A percentile compares a stretch with the other conserved stretches of the same genome.
These are phyloP conservation scores for Moniliophthora roreri DNA, from an alignment of 1,284 basidiomycete genomes.

Conservation along the genomic window DNA sequence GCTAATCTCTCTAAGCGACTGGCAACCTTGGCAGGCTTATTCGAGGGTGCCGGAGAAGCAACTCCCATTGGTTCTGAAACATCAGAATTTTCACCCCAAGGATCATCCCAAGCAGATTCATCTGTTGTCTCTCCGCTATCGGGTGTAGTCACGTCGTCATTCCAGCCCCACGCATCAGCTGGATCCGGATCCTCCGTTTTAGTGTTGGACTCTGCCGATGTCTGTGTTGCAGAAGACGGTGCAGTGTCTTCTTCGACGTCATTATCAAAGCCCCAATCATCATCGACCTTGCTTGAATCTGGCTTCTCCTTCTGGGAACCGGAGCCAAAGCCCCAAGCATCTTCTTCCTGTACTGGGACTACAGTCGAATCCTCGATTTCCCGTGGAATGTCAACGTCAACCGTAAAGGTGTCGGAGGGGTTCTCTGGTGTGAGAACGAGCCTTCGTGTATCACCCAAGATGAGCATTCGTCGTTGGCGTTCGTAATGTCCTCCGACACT, in stretches of 20 bases:
- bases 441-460: conserved; percentile 57
- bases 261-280: conserved; percentile 38
- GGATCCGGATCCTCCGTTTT: conserved; percentile 33
- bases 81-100: conserved; percentile 44
- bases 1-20: conserved; percentile 58
- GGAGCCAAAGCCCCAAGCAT: conserved; percentile 29
- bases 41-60: conserved; percentile 27
- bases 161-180: conserved; percentile 69
- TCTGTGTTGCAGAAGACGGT: conserved; percentile 10
- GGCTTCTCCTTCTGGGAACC: conserved; percentile 40
- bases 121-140: conserved; percentile 27
- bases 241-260: conserved; percentile 14
- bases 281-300: conserved; percentile 23
- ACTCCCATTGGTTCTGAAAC: conserved; percentile 21
- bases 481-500: conserved; percentile 72
- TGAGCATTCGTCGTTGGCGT: conserved; percentile 58
- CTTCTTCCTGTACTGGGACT: conserved; percentile 32
- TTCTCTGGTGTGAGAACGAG: conserved; percentile 43
- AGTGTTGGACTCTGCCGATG: conserved; percentile 20
- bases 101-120: conserved; percentile 51
- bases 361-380: conserved; percentile 24
- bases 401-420: conserved; percentile 33
- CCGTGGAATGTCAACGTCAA: conserved; percentile 34
- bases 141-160: conserved; percentile 35
- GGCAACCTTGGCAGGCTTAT: conserved; percentile 44